Base-by-base conservation (phyloP, 805 yeast species). In the Metschnikowia colocasiae region DNA sequence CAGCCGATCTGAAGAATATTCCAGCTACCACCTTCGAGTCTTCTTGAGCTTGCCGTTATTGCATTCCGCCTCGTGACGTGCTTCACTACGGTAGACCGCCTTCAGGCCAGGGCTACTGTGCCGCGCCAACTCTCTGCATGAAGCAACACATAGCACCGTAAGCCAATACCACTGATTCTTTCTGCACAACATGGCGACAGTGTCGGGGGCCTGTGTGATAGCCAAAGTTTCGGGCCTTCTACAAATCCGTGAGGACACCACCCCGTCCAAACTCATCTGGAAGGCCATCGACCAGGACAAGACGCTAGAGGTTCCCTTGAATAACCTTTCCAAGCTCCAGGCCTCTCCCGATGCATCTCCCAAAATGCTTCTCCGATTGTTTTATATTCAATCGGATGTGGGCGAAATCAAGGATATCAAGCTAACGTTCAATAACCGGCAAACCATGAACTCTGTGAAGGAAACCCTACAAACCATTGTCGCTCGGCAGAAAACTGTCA, bases 371-470 rank as follows among this genome's bases (percentile, higher is more conserved):
- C 64, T 88, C 41, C 79, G 79, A 56, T 67, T 87, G 15, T 65
- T 80, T 7, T 76, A 79, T 6, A 73, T 71, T 33, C 63, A 62
- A 1, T 60, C 63, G 1, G 77, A 63, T 9, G 64, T 57, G 0
- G 71, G 60, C 4, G 64, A 59, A 9, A 63, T 62, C 23, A 60
- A 60, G 47, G 63, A 64, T 39, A 45, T 67, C 27, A 59, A 63
- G 55, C 80, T 90, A 51, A 73, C 85, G 1, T 87, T 89, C 65
- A 81, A 80, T 47, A 84, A 81, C 58, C 70, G 94, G 42, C 79
- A 80, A 16, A 84, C 86, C 6, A 85, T 90, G 88, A 88, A 85
- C 52, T 78, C 76, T 51, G 81, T 83, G 49, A 87, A 85, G 59
- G 79, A 76, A 30, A 73, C 85, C 0, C 65, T 86, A 10, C 89